A percentile compares a stretch with the other conserved stretches of the same genome.
These are phyloP conservation scores for Daldinia grandis DNA, from an alignment of 495 filamentous ascomycete species.

Conservation along the genomic window DNA sequence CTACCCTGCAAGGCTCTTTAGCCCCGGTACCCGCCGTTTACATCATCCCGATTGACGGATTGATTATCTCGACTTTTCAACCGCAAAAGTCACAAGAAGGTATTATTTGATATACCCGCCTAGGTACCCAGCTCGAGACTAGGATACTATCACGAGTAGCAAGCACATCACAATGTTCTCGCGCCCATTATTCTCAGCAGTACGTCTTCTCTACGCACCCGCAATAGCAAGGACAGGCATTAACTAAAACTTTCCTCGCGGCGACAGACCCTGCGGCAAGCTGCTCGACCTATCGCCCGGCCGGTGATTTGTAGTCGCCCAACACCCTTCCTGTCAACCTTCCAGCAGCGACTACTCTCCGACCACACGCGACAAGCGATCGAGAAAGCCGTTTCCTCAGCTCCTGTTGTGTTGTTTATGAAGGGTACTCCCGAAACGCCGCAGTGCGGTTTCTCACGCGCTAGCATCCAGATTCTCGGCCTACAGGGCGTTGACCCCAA, in stretches of 20 bases:
- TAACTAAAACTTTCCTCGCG: conserved; percentile 12
- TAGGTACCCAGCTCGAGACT: not conserved
- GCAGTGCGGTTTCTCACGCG: conserved; percentile 97
- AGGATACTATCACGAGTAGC: not conserved
- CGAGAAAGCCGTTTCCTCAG: conserved; percentile 82
- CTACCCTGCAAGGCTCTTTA: conserved; percentile 22
- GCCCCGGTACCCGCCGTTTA: conserved; percentile 32
- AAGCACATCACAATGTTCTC: conserved; percentile 32
- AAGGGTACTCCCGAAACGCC: conserved; percentile 96
- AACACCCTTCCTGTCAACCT: conserved; percentile 46
- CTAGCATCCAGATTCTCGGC: conserved; percentile 92
- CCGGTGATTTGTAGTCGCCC: conserved; percentile 35
- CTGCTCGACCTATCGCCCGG: conserved; percentile 47
- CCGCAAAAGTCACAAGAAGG: not conserved
- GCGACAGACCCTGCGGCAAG: conserved; percentile 47
- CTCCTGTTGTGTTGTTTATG: conserved; percentile 97
- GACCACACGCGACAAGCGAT: conserved; percentile 79
- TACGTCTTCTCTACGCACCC: conserved; percentile 15
- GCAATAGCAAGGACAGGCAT: no score
- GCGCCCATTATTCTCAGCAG: conserved; percentile 35
- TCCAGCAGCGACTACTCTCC: conserved; percentile 73
- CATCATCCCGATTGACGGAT: conserved; percentile 29
- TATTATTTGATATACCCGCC: conserved; percentile 6
- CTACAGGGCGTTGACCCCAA: conserved; percentile 94
- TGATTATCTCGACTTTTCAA: conserved; percentile 28